Evolutionary conservation across 2,329 filamentous ascomycete species (phyloP), one percentile per base, ranked within the genome.

Genomic region (Nigrospora sphaerica): DNA sequence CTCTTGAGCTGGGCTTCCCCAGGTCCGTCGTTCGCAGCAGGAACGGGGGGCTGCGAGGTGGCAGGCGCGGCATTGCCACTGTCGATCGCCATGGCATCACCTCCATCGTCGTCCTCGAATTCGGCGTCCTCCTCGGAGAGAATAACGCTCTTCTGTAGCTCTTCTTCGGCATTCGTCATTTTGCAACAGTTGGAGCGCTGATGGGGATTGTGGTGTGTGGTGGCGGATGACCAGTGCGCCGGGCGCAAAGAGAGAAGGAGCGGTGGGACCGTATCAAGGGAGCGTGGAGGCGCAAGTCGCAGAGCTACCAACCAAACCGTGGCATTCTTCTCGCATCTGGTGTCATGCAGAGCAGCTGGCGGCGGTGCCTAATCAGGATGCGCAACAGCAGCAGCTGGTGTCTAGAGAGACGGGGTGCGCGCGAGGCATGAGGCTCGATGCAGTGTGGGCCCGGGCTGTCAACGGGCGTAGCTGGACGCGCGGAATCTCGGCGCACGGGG

Each of bases 81-180:
- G 39, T 56, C 59, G 49, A 59, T 54, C 38, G 57, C 56, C 44
- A 63, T 54, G 23, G 60, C 56, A 33, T 60, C 57, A 28, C 57
- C 55, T 10, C 51, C 47, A 34, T 54, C 49, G 23, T 70, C 72
- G 33, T 72, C 70, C 42, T 67, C 69, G 46, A 60, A 58, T 28
- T 65, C 66, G 42, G 61, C 62, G 39, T 68, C 64, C 23, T 71
- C 72, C 47, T 76, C 74, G 6, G 74, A 76, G 46, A 73, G 66
- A 53, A 75, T 65, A 38, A 71, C 72, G 59, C 75, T 78, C 55
- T 77, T 74, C 56, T 79, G 77, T 47, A 78, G 67, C 60, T 80
- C 74, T 49, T 81, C 76, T 58, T 80, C 72, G 46, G 72, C 69
- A 55, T 70, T 77, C 44, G 71, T 62, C 73, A 78, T 78, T 40